phyloP scores from a whole-genome alignment of 495 filamentous ascomycete genomes.

The Stereocaulon alpinum region DNA sequence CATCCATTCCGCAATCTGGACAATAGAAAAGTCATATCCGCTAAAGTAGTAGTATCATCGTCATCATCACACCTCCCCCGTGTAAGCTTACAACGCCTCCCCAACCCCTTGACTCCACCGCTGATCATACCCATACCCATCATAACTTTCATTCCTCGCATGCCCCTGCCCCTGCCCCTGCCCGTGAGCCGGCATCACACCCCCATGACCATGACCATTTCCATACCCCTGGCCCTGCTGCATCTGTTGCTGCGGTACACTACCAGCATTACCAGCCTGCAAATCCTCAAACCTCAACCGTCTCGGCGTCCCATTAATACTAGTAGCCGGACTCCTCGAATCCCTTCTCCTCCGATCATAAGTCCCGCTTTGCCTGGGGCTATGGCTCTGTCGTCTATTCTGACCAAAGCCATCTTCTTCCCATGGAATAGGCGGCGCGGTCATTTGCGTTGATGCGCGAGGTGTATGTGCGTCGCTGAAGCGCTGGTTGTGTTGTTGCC shows the following conservation, averaged over 20 bases:
- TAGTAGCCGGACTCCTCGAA: conserved; percentile 21
- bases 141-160: conserved; percentile 8
- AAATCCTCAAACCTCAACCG: conserved; percentile 22
- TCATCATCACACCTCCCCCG: not conserved
- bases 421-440: conserved; percentile 20
- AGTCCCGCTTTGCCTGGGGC: conserved; percentile 13
- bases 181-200: no score
- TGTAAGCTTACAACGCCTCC: conserved; percentile 13
- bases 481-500: conserved; percentile 17
- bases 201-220: no score
- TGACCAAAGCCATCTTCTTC: not conserved
- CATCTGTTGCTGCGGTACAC: no score
- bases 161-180: not conserved
- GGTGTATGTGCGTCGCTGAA: conserved; percentile 14
- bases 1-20: not conserved
- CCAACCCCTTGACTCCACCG: conserved; percentile 18
- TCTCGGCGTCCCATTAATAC: conserved; percentile 23
- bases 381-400: conserved; percentile 8
- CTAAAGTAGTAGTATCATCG: not conserved
- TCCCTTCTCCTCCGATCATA: conserved; percentile 15
- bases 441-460: conserved; percentile 5
- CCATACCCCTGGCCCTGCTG: no score
- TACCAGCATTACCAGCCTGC: conserved; percentile 1
- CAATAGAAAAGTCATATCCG: not conserved
- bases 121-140: conserved; percentile 7